A percentile compares a stretch with the other conserved stretches of the same genome.
Evolutionary conservation across 306 rosid genomes (phyloP).

Genomic region (Crotalaria pallida): DNA sequence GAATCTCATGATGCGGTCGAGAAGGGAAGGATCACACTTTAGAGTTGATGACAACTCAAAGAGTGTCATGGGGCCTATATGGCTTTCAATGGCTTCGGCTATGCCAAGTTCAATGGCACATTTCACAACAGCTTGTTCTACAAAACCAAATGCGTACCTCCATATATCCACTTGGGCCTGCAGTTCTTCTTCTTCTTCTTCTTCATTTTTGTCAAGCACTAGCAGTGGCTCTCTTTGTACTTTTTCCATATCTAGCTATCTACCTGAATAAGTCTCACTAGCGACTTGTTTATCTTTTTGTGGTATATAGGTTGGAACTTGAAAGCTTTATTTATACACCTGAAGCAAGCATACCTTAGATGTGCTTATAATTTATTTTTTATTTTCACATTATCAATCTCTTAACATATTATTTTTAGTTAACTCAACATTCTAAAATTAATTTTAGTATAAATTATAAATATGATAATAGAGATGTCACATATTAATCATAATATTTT

Average conservation of each 20-base stretch:
- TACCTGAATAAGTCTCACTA: too few species aligned
- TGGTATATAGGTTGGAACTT: background rate
- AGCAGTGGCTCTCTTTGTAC: conserved; percentile 1
- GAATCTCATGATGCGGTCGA: conserved; percentile 50
- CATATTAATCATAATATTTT: too few species aligned
- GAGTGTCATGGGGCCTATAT: conserved; percentile 45
- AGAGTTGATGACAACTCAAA: conserved; percentile 42
- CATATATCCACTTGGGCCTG: conserved; percentile 32
- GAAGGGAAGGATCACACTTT: conserved; percentile 29
- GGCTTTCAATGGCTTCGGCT: conserved; percentile 51
- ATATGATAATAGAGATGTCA: too few species aligned
- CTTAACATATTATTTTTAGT: too few species aligned
- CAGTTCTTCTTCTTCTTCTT: conserved; percentile 34
- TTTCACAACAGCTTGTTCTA: conserved; percentile 50
- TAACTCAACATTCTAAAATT: too few species aligned
- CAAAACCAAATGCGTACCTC: conserved; percentile 52
- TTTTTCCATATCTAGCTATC: conserved; percentile 18
- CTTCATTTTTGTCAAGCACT: background rate
- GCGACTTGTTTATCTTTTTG: too few species aligned
- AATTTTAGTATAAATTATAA: too few species aligned
- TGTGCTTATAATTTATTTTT: too few species aligned
- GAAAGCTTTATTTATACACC: background rate
- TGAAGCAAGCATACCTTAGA: too few species aligned
- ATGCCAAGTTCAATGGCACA: conserved; percentile 67
- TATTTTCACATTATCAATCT: too few species aligned